phyloP scores from a whole-genome alignment of 345 rosid genomes.

The Populus nigra region DNA sequence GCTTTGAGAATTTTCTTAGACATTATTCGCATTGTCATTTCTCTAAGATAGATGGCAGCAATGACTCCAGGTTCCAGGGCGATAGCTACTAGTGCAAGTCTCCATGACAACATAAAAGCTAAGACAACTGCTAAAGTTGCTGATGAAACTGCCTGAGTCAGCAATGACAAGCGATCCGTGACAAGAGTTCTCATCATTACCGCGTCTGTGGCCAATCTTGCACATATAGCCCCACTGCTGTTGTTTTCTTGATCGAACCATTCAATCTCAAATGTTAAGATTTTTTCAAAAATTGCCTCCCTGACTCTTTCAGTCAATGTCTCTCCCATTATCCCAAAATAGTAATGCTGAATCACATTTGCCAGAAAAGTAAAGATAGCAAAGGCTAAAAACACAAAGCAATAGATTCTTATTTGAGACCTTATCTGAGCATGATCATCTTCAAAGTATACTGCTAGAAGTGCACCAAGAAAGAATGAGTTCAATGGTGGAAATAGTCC shows the following conservation, averaged over 20 bases:
- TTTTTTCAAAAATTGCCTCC: conserved; percentile 26
- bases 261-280: conserved; percentile 33
- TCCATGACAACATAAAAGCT: conserved; percentile 27
- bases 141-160: conserved; percentile 26
- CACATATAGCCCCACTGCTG: conserved; percentile 28
- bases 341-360: conserved; percentile 38
- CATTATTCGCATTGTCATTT: conserved; percentile 28
- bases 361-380: conserved; percentile 19
- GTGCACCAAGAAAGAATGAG: conserved; percentile 24
- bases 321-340: conserved; percentile 38
- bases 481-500: conserved; percentile 27
- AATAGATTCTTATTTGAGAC: conserved; percentile 20
- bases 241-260: conserved; percentile 44
- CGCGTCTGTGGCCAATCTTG: conserved; percentile 36
- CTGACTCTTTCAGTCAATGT: conserved; percentile 26
- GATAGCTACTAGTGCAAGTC: conserved; percentile 24
- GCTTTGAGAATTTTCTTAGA: conserved; percentile 31
- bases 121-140: conserved; percentile 22
- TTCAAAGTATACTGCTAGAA: conserved; percentile 25
- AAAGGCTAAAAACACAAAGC: conserved; percentile 23
- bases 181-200: conserved; percentile 27
- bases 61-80: conserved; percentile 30
- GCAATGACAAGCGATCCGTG: conserved; percentile 29
- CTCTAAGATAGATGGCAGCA: conserved; percentile 27
- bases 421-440: conserved; percentile 15